Conservation (phyloP, 305 asterid species). For the Solanum hybrid region DNA sequence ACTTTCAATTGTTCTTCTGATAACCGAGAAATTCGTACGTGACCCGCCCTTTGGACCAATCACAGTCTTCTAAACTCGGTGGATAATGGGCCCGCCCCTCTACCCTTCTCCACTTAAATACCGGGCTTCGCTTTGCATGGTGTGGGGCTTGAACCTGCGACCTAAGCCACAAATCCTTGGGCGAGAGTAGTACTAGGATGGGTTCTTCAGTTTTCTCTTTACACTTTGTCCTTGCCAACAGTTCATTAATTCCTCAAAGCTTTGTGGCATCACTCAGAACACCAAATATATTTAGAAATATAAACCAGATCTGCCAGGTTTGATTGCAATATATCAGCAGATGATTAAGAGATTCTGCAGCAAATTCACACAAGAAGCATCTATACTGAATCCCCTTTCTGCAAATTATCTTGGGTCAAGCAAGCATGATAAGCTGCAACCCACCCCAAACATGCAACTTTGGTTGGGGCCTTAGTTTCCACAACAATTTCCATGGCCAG, state of each 20-base stretch:
- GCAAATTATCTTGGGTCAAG: neutral
- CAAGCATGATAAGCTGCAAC: neutral
- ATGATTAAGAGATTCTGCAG: neutral
- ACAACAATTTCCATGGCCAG: neutral
- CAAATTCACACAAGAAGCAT: neutral
- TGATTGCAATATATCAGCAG: neutral
- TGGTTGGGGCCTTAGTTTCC: neutral
- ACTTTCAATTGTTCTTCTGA: neutral
- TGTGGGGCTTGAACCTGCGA: too few species aligned
- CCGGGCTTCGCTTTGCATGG: too few species aligned
- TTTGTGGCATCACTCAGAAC: neutral
- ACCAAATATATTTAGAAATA: neutral
- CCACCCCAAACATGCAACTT: neutral
- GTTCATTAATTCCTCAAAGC: neutral
- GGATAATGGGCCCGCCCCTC: too few species aligned
- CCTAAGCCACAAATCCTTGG: too few species aligned
- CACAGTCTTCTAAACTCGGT: too few species aligned
- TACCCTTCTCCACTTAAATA: too few species aligned
- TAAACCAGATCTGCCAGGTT: neutral
- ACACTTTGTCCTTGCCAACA: neutral
- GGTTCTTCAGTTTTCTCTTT: neutral
- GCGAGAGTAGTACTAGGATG: too few species aligned
- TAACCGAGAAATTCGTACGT: too few species aligned
- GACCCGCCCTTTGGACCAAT: too few species aligned
- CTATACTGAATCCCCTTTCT: neutral